These are phyloP conservation scores for Silene latifolia DNA, from an alignment of 148 eudicot species.

Conservation along the genomic window DNA sequence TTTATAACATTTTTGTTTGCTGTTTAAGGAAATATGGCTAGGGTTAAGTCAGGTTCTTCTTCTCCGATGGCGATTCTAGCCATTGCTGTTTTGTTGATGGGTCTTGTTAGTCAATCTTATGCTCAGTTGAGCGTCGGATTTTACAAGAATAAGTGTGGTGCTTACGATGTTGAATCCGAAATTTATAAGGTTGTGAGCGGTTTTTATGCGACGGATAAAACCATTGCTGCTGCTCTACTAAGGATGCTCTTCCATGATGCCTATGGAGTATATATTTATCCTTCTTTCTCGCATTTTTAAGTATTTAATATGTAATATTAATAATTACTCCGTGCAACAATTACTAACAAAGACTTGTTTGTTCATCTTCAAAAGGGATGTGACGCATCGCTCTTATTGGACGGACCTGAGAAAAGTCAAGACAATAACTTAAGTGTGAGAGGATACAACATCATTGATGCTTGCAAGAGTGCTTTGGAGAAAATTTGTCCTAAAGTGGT, in stretches of 20 bases:
- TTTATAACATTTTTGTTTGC: background rate
- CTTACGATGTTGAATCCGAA: conserved; percentile 15
- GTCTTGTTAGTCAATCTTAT: conserved; percentile 18
- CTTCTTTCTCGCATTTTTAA: too few relatives aligned
- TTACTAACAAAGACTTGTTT: background rate
- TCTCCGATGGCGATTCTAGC: conserved; percentile 9
- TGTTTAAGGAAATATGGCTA: conserved; percentile 16
- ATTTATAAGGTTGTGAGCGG: conserved; percentile 7
- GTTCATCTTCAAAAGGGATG: conserved; percentile 9
- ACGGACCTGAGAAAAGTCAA: conserved; percentile 25
- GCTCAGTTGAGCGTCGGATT: conserved; percentile 15
- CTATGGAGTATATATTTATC: conserved; percentile 22
- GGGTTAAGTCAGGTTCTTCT: background rate
- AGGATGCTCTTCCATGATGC: conserved; percentile 27
- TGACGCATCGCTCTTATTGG: conserved; percentile 24
- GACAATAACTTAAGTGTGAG: conserved; percentile 17
- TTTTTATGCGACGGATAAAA: background rate
- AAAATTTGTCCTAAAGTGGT: conserved; percentile 39
- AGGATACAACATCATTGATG: conserved; percentile 21
- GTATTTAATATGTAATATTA: background rate
- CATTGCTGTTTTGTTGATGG: conserved; percentile 17
- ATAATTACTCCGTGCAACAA: too few relatives aligned
- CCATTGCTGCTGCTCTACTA: conserved; percentile 20
- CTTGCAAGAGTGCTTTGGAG: conserved; percentile 38
- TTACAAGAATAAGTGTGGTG: conserved; percentile 17